Evolutionary conservation across 192 early-diverging fungal species (phyloP), one percentile per base, ranked within the genome.

Genomic region (Spizellomyces punctatus): DNA sequence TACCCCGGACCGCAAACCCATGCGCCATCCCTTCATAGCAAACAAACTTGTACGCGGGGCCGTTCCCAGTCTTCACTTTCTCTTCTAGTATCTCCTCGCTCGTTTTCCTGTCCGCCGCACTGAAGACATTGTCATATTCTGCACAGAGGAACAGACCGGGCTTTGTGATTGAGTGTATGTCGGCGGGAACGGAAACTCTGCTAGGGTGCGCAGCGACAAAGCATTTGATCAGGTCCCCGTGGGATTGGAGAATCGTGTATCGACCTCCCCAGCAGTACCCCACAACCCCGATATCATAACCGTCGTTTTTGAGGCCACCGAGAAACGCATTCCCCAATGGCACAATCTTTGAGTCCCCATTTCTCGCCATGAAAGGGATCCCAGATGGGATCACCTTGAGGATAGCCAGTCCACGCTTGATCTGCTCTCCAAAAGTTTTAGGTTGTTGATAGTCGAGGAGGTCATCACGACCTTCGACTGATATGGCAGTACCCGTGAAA

Each of bases 1-100:
- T 46, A 12, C 19, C 61, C 8, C 61, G 21, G 19, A 63, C 17
- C 27, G 61, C 61, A 63, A 63, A 63, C 27, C 61, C 61, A 7
- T 63, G 61, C 61, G 27, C 27, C 27, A 36, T 36, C 27, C 27
- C 27, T 36, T 36, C 27, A 36, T 36, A 36, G 27, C 0, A 36
- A 36, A 36, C 27, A 36, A 36, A 36, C 27, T 36, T 36, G 27
- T 36, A 36, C 27, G 27, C 27, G 0, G 27, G 27, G 27, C 27
- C 27, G 27, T 36, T 36, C 27, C 27, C 27, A 10, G 21, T 1
- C 61, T 63, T 63, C 1, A 19, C n/a, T 7, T 63, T 63, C 7
- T 3, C 57, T 10, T 12, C 61, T 1, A 63, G 21, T 7, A 46
- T 41, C 41, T 63, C 19, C 41, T 63, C 61, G 21, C 42, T 46